phyloP scores from a whole-genome alignment of 129 eudicot genomes.

The Silybum marianum region DNA sequence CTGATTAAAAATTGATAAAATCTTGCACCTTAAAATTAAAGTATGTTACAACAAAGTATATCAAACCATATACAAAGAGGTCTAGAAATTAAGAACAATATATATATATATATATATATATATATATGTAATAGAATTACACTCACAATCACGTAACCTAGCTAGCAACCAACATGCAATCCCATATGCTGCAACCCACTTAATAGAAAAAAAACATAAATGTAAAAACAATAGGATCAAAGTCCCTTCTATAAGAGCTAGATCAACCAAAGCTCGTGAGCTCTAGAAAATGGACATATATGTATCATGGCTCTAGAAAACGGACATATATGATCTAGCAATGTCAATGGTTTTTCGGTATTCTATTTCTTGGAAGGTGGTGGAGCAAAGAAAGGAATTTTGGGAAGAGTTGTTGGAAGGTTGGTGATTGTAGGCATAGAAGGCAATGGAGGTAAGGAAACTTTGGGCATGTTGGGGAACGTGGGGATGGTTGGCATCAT shows the following conservation, averaged over 20 bases:
- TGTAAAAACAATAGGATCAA: neutral
- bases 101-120: too few species aligned
- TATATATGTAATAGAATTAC: neutral
- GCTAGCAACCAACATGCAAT: too few species aligned
- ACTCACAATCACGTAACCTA: too few species aligned
- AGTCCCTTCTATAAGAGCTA: neutral
- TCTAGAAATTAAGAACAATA: neutral
- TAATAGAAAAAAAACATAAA: neutral
- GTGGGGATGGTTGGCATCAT: slow-evolving; percentile 10
- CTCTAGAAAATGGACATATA: neutral
- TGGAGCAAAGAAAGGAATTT: slow-evolving; percentile 29
- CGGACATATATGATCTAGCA: too few species aligned
- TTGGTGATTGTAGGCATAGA: slow-evolving; percentile 18
- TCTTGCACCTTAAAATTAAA: neutral
- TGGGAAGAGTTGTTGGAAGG: slow-evolving; percentile 26
- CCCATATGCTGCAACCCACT: too few species aligned
- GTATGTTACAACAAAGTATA: neutral
- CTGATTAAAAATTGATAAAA: too few species aligned
- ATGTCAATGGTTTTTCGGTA: neutral
- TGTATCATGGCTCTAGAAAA: neutral
- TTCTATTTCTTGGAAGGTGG: slow-evolving; percentile 31
- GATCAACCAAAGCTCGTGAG: neutral
- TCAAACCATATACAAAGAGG: too few species aligned
- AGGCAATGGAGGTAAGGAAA: slow-evolving; percentile 21
- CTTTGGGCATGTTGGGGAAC: slow-evolving; percentile 12